Evolutionary conservation across 2,329 filamentous ascomycete species (phyloP).

Genomic region (Colletotrichum gigasporum): DNA sequence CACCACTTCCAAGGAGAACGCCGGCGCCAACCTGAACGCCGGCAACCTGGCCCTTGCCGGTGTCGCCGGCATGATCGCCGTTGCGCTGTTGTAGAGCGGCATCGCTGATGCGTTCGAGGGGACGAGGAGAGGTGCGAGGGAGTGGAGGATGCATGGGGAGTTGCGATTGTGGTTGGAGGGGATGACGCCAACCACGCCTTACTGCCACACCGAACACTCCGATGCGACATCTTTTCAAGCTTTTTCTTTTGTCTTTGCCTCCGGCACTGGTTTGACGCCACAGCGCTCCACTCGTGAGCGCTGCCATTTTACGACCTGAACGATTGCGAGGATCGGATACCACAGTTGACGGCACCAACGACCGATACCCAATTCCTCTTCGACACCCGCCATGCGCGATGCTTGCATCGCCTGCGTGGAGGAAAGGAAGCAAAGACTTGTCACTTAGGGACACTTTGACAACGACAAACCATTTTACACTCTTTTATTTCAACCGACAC

Average conservation of each 20-base stretch:
- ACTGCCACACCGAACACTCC: slow-evolving; percentile 17
- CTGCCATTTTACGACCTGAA: slow-evolving; percentile 23
- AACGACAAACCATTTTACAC: slow-evolving; percentile 19
- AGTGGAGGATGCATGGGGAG: background rate
- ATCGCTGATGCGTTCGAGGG: background rate
- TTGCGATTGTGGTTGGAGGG: background rate
- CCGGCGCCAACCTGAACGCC: slow-evolving; percentile 49
- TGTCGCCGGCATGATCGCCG: slow-evolving; percentile 58
- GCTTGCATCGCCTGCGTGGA: slow-evolving; percentile 30
- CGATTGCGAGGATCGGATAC: slow-evolving; percentile 15
- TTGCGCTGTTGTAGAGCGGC: slow-evolving; percentile 59
- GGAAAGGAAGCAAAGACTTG: slow-evolving; percentile 27
- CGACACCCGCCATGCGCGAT: slow-evolving; percentile 14
- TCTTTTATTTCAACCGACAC: background rate
- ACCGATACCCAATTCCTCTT: slow-evolving; percentile 25
- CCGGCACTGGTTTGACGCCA: background rate
- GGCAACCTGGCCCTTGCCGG: slow-evolving; percentile 58
- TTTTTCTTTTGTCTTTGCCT: slow-evolving; percentile 18
- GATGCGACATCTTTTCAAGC: slow-evolving; percentile 27
- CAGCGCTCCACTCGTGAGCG: background rate
- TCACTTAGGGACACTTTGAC: slow-evolving; percentile 24
- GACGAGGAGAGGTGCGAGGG: background rate
- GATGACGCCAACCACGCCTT: background rate
- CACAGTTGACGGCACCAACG: slow-evolving; percentile 14
- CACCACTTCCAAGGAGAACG: slow-evolving; percentile 37